A percentile compares a stretch with the other conserved stretches of the same genome.
These are phyloP conservation scores for Chrysosporium queenslandicum DNA, from an alignment of 2,329 filamentous ascomycete genomes.

Conservation along the genomic window DNA sequence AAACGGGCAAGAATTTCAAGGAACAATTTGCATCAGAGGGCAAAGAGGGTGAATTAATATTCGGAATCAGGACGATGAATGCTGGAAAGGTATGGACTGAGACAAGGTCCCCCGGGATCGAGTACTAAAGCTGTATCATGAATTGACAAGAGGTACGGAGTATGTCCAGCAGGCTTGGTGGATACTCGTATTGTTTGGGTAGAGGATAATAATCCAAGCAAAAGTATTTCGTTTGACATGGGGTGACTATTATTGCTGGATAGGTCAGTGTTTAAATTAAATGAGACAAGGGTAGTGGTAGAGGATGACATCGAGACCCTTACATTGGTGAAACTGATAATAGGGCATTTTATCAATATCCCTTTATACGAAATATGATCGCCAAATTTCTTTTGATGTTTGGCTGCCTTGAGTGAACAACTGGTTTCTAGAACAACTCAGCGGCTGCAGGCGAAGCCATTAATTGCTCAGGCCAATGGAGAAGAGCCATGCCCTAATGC, in stretches of 20 bases:
- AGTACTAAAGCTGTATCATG: too few species aligned
- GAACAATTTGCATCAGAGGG: not conserved
- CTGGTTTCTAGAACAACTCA: constrained; percentile 5
- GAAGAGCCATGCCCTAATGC: not conserved
- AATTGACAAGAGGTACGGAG: not conserved
- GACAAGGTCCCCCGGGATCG: constrained; percentile 8
- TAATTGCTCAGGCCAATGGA: not conserved
- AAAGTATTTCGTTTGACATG: not conserved
- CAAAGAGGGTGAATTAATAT: constrained; percentile 1
- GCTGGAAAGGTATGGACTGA: not conserved
- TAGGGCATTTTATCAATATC: constrained; percentile 7
- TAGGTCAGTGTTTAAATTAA: constrained; percentile 9
- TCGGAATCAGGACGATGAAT: not conserved
- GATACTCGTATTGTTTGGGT: constrained; percentile 9
- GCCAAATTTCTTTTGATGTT: constrained; percentile 4
- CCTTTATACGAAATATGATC: not conserved
- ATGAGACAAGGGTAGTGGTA: constrained; percentile 7
- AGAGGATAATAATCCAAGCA: not conserved
- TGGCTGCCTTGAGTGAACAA: not conserved
- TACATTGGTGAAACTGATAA: constrained; percentile 13
- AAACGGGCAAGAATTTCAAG: constrained; percentile 12
- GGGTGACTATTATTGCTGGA: not conserved
- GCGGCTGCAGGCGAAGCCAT: not conserved
- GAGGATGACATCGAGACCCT: constrained; percentile 8
- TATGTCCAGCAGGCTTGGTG: not conserved